Conservation (phyloP, 495 filamentous ascomycete species). For the Penicillium simplicissimum region DNA sequence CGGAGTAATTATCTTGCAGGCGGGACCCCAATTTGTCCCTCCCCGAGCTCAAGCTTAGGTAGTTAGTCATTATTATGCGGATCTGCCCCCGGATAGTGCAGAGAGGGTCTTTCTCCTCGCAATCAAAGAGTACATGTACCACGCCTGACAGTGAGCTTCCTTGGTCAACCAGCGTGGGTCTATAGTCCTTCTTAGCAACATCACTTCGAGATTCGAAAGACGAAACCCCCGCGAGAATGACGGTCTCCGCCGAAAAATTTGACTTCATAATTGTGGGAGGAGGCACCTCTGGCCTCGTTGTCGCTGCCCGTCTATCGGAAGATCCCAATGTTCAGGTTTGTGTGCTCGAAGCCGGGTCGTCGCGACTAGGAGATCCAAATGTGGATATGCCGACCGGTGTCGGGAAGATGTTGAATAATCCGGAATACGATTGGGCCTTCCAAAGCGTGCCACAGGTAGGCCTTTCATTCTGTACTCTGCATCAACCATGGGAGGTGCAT, state of each 20-base stretch:
- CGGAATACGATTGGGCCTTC: slow-evolving; percentile 29
- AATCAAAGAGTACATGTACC: too few relatives aligned
- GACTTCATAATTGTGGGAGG: slow-evolving; percentile 44
- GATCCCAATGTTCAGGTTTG: slow-evolving; percentile 15
- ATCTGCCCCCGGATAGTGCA: background rate
- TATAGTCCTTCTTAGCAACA: background rate
- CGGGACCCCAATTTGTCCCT: background rate
- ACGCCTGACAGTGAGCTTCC: background rate
- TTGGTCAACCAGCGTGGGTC: background rate
- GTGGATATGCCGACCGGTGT: slow-evolving; percentile 9
- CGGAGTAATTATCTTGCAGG: slow-evolving; percentile 6
- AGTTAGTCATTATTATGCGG: background rate
- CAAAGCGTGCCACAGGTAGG: slow-evolving; percentile 23
- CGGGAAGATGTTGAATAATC: slow-evolving; percentile 13
- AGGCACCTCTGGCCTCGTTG: slow-evolving; percentile 42
- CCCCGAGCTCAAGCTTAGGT: too few relatives aligned
- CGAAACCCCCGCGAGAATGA: background rate
- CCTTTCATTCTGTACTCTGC: background rate
- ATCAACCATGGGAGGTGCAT: background rate
- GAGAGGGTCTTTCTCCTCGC: too few relatives aligned
- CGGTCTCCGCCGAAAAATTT: background rate
- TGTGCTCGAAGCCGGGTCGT: slow-evolving; percentile 22
- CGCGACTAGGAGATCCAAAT: slow-evolving; percentile 5
- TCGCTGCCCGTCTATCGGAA: slow-evolving; percentile 44
- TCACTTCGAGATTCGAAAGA: too few relatives aligned